phyloP scores from a whole-genome alignment of 192 early-diverging fungal genomes.

The Umbelopsis sp. region DNA sequence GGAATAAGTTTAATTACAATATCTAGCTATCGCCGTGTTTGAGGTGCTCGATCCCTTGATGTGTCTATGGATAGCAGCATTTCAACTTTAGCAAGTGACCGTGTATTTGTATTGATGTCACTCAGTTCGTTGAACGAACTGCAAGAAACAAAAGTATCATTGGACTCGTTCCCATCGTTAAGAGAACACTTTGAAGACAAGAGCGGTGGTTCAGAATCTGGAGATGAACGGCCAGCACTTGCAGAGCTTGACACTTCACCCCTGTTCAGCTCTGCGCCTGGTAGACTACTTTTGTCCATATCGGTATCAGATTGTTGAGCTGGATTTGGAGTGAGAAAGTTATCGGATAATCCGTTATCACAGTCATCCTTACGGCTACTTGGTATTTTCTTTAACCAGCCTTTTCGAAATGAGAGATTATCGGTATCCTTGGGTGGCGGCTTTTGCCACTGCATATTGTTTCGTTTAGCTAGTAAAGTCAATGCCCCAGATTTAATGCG shows the following conservation, averaged over 20 bases:
- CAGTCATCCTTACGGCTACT: not conserved
- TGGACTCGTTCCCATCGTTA: not conserved
- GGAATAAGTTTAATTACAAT: not conserved
- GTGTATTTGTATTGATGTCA: not conserved
- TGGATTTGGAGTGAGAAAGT: too few relatives aligned
- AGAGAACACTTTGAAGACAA: not conserved
- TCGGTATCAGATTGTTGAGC: not conserved
- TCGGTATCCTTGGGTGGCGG: not conserved
- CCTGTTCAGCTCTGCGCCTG: not conserved
- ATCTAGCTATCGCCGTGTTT: not conserved
- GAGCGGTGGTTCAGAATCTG: not conserved
- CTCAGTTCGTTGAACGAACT: not conserved
- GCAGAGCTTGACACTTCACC: not conserved
- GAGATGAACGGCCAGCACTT: not conserved
- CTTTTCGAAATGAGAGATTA: not conserved
- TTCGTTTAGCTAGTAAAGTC: not conserved
- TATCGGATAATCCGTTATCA: not conserved
- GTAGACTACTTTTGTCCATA: not conserved
- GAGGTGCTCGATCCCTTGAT: not conserved
- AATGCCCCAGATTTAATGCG: not conserved
- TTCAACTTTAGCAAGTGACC: not conserved
- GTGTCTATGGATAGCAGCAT: not conserved
- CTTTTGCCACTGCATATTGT: not conserved
- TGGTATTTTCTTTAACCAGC: not conserved
- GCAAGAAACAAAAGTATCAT: slow-evolving; percentile 10